A percentile compares a stretch with the other conserved stretches of the same genome.
Evolutionary conservation across 768 basidiomycete genomes (phyloP).

Genomic region (Podaxis pistillaris): DNA sequence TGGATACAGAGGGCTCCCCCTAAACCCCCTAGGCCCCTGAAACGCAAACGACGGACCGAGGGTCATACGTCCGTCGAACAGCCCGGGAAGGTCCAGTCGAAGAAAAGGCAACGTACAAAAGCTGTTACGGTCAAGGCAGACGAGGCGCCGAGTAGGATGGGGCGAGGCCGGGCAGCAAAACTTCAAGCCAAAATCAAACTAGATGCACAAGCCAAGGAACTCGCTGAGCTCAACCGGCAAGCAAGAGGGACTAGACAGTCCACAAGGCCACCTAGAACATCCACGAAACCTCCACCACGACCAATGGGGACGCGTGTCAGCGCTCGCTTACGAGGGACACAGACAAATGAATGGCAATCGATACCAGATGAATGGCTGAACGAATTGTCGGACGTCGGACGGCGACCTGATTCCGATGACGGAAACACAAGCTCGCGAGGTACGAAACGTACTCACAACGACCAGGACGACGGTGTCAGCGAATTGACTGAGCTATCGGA

Average conservation of each 20-base stretch:
- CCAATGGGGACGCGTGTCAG: slow-evolving; percentile 63
- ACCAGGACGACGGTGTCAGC: slow-evolving; percentile 62
- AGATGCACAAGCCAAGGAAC: slow-evolving; percentile 65
- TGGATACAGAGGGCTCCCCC: slow-evolving; percentile 81
- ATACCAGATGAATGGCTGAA: slow-evolving; percentile 77
- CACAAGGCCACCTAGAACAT: slow-evolving; percentile 13
- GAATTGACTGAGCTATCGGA: slow-evolving; percentile 76
- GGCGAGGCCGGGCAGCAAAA: slow-evolving; percentile 65
- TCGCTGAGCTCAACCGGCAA: slow-evolving; percentile 60
- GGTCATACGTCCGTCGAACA: slow-evolving; percentile 13
- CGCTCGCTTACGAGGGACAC: slow-evolving; percentile 56
- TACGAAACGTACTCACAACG: slow-evolving; percentile 34
- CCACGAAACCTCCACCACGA: slow-evolving; percentile 23
- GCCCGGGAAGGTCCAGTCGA: slow-evolving; percentile 17
- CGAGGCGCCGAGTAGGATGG: slow-evolving; percentile 27
- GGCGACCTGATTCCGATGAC: background rate
- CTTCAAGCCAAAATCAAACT: slow-evolving; percentile 68
- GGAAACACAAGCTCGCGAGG: slow-evolving; percentile 35
- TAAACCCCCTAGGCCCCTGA: slow-evolving; percentile 39
- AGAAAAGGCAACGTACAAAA: slow-evolving; percentile 24
- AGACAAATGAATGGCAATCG: slow-evolving; percentile 74
- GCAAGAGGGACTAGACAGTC: slow-evolving; percentile 24
- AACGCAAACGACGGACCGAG: slow-evolving; percentile 34
- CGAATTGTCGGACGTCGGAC: slow-evolving; percentile 12
- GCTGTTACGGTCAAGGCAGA: background rate